Evolutionary conservation across 2,329 filamentous ascomycete species (phyloP), one percentile per base, ranked within the genome.

Genomic region (Gyromitra esculenta): DNA sequence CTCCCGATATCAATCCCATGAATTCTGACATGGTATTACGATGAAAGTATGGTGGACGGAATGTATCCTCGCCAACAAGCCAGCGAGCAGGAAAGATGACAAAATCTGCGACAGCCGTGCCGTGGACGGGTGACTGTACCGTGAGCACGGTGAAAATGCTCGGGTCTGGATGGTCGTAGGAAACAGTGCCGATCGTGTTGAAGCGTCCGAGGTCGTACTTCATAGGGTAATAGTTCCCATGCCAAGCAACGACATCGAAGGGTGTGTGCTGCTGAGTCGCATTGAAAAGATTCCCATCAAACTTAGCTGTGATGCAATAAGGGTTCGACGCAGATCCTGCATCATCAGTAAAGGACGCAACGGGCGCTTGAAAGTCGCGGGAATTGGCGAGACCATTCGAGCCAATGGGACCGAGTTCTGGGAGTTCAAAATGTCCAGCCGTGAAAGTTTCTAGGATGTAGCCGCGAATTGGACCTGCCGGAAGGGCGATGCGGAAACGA

Each of bases 161-260:
- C 0, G 92, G 92, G 81, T 94, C 92, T 0, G 91, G 91, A 81
- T 94, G 92, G 82, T 94, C 92, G 81, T 89, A 92, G 6, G 89
- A 91, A 79, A 92, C 89, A 70, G 87, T 89, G 21, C 91, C 92
- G 57, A 94, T 89, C 56, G 89, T 89, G 84, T 91, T 91, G 86
- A 93, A 94, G 41, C 91, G 89, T 35, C 90, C 91, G 0, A 94
- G 87, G 81, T 94, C 92, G 84, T 94, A 94, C 84, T 94, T 94
- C 87, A 89, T 93, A 0, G 92, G 92, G 77, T 91, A 91, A 84
- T 93, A 94, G 78, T 89, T 91, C 57, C 92, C 92, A 81, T 94
- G 91, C 91, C 91, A 94, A 1, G 90, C 91, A 1, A 93, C 91
- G 0, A 94, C 88, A 80, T 94, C 91, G 81, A 93, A 94, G 0